Evolutionary conservation across 805 yeast genomes (phyloP), one percentile per base, ranked within the genome.

Genomic region (Blastobotrys attinorum): DNA sequence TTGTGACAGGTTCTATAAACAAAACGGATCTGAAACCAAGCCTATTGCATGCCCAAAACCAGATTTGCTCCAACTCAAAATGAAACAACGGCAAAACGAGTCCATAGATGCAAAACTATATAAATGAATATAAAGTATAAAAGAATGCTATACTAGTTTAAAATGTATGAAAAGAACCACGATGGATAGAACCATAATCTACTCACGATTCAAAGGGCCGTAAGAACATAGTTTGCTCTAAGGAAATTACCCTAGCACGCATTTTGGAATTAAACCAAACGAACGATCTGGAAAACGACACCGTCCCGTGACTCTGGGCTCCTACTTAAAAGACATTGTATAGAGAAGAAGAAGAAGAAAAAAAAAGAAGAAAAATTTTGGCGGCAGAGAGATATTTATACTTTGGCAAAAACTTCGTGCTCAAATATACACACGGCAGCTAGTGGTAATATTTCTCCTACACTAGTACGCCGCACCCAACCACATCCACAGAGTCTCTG

Each of bases 1-100:
- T 60, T 88, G 97, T 57, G 66, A 72, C 40, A 56, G 64, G 29
- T 83, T 81, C 59, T 88, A 88, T 60, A 58, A 66, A 34, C 68
- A 70, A 3, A 67, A 77, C 20, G 90, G 90, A 0, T 60, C 62
- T 4, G 77, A 73, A 0, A 76, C 80, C 10, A 66, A 73, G 39
- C 76, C 88, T 3, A 76, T 79, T 3, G 84, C 95, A 55, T 88
- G 96, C 63, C 95, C 96, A 1, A 71, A 72, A 44, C 83, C 86
- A 16, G 69, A 70, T 23, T 60, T 83, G 37, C 69, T 87, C 8
- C 66, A 71, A 50, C 59, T 78, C 47, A 86, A 86, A 61, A 66
- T 84, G 41, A 71, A 76, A 47, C 92, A 85, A 56, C 62, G 92
- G 44, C 62, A 65, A 47, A 55, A 66, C 47, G 83, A 79, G 31